Base-by-base conservation (phyloP, 2,329 filamentous ascomycete species). In the Aspergillus cejpii region DNA sequence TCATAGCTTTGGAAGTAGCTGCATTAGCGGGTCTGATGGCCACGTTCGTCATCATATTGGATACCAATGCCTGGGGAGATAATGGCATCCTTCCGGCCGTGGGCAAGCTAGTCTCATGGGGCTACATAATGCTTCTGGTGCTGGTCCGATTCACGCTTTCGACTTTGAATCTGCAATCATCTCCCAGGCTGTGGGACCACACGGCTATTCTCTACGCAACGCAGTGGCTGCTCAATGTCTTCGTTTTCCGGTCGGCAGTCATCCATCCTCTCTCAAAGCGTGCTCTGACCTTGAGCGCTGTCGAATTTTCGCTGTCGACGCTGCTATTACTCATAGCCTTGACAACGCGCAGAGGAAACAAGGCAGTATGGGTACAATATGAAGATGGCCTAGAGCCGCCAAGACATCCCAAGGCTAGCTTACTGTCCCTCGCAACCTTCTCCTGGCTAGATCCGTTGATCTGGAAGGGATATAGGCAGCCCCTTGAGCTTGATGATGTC, bases 381-480 rank as follows among this genome's bases (percentile, higher is more conserved):
- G 90, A 96, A 66, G 87, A 86, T 49, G 85, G 84, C 24, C 79
- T 98, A 41, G 81, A 91, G 59, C 92, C 92, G 15, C 91, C 90
- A 2, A 81, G 79, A 50, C 90, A 98, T 64, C 87, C 89, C 5
- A 75, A 87, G 28, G 89, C 92, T 1, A 97, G 91, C 63, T 70
- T 97, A 5, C 80, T 97, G 50, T 97, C 92, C 2, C 74, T 94
- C 36, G 82, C 83, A 17, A 92, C 88, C 2, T 98, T 96, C 63
- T 74, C 80, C 15, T 98, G 92, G 92, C 81, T 96, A 15, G 90
- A 97, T 65, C 70, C 83, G 1, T 85, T 98, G 53, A 83, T 98
- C 34, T 89, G 84, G 81, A 82, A 85, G 55, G 92, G 92, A 11
- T 97, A 90, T 74, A 85, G 81, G 63, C 82, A 87, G 62, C 81